Percentiles rank a stretch among this genome's conserved stretches.
Evolutionary conservation across 768 basidiomycete species (phyloP).

Genomic region (Infundibulicybe gibba): DNA sequence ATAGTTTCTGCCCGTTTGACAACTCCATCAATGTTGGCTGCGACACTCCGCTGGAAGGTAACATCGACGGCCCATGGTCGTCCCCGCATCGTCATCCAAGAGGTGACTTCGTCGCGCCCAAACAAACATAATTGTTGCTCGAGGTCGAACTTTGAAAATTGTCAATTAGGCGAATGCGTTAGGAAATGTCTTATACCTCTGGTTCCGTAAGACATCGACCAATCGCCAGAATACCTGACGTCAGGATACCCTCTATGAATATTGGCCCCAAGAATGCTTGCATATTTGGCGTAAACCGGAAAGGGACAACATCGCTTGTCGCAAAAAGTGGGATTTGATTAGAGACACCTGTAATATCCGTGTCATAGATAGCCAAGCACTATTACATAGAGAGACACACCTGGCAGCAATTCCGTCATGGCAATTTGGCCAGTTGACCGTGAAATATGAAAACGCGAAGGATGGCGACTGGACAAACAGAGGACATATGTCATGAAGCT

Average conservation of each 20-base stretch:
- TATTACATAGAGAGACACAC: conserved; percentile 27
- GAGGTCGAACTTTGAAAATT: conserved; percentile 67
- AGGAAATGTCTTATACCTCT: conserved; percentile 51
- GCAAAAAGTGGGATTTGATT: conserved; percentile 57
- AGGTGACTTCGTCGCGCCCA: conserved; percentile 87
- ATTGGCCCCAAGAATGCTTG: conserved; percentile 89
- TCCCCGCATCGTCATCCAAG: conserved; percentile 62
- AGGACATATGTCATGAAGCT: conserved; percentile 93
- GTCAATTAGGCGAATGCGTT: not conserved
- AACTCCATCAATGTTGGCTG: conserved; percentile 60
- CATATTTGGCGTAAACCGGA: conserved; percentile 96
- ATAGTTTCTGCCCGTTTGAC: conserved; percentile 79
- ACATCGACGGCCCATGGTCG: conserved; percentile 56
- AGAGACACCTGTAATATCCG: conserved; percentile 30
- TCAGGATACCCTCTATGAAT: conserved; percentile 86
- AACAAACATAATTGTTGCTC: conserved; percentile 91
- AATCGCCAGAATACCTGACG: conserved; percentile 86
- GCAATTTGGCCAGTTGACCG: conserved; percentile 86
- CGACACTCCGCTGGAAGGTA: conserved; percentile 50
- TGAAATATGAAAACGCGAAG: conserved; percentile 84
- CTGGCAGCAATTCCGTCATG: conserved; percentile 90
- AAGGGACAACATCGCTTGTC: conserved; percentile 87
- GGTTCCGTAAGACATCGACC: conserved; percentile 88
- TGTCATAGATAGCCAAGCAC: not conserved
- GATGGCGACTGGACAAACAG: conserved; percentile 78